A percentile compares a stretch with the other conserved stretches of the same genome.
Conservation (phyloP, 805 yeast species). For the Zygosaccharomyces bisporus region DNA sequence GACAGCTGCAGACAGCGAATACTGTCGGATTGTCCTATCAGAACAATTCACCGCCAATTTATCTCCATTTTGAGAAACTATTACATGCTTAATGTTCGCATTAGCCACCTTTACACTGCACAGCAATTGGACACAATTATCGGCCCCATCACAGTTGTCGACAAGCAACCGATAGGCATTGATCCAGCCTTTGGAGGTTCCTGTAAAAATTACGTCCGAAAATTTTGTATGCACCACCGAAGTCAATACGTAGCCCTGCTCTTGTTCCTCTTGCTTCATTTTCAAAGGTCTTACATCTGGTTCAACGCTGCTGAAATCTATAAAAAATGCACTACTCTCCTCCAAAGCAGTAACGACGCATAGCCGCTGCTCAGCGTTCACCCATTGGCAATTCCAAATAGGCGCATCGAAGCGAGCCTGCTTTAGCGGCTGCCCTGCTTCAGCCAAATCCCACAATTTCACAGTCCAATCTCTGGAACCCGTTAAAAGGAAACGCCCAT, state of each 20-base stretch:
- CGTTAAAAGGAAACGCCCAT: slow-evolving; percentile 65
- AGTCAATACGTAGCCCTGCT: slow-evolving; percentile 29
- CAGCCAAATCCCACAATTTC: slow-evolving; percentile 71
- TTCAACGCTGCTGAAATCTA: slow-evolving; percentile 18
- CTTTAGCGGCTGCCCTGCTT: slow-evolving; percentile 39
- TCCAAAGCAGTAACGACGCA: slow-evolving; percentile 67
- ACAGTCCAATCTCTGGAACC: slow-evolving; percentile 80
- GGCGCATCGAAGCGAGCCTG: slow-evolving; percentile 60
- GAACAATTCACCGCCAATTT: slow-evolving; percentile 72
- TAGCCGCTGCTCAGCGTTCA: slow-evolving; percentile 22
- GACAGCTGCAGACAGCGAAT: slow-evolving; percentile 15
- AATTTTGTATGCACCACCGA: slow-evolving; percentile 32
- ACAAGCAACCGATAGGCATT: slow-evolving; percentile 42
- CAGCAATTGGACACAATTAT: slow-evolving; percentile 34
- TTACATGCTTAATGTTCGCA: slow-evolving; percentile 66
- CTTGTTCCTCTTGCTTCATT: slow-evolving; percentile 10
- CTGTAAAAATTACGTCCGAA: slow-evolving; percentile 54
- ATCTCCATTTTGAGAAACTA: slow-evolving; percentile 54
- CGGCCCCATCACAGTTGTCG: background rate
- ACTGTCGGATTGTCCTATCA: slow-evolving; percentile 69
- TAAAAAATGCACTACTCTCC: slow-evolving; percentile 44
- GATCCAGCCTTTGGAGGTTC: slow-evolving; percentile 78
- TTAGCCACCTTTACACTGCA: slow-evolving; percentile 56
- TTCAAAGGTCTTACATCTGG: slow-evolving; percentile 8
- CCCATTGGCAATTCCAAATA: slow-evolving; percentile 52